Evolutionary conservation across 495 filamentous ascomycete species (phyloP).

Genomic region (Talaromyces adpressus): DNA sequence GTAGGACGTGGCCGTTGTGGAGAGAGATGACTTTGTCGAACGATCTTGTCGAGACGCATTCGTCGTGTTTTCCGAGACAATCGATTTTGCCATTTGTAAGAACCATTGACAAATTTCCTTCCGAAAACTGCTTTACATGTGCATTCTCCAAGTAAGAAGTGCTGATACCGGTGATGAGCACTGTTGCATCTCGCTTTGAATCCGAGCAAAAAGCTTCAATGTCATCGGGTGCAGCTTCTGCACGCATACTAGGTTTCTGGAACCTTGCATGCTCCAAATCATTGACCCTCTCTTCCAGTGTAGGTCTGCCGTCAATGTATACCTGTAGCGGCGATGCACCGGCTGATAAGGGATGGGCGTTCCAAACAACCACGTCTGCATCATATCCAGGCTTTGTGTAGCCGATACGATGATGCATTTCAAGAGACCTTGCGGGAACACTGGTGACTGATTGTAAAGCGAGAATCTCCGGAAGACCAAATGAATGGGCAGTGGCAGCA

Average conservation of each 20-base stretch:
- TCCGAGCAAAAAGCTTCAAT: constrained; percentile 13
- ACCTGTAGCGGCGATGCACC: constrained; percentile 57
- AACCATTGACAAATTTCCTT: constrained; percentile 26
- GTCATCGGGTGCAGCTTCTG: constrained; percentile 24
- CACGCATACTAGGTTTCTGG: constrained; percentile 18
- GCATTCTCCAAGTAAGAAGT: constrained; percentile 27
- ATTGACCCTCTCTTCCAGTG: constrained; percentile 27
- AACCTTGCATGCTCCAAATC: too few species aligned
- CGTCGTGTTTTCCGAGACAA: constrained; percentile 33
- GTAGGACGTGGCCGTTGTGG: constrained; percentile 47
- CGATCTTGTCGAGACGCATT: constrained; percentile 9
- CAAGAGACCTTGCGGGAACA: constrained; percentile 51
- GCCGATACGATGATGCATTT: constrained; percentile 51
- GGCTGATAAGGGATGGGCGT: constrained; percentile 53
- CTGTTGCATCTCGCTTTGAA: constrained; percentile 15
- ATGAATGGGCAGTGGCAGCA: constrained; percentile 53
- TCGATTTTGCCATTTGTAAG: constrained; percentile 40
- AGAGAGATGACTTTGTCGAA: constrained; percentile 33
- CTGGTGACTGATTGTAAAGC: constrained; percentile 55
- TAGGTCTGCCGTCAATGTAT: constrained; percentile 55
- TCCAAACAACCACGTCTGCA: constrained; percentile 61
- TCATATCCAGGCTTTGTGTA: constrained; percentile 57
- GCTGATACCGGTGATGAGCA: constrained; percentile 43
- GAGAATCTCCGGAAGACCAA: constrained; percentile 52
- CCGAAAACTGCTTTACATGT: background rate